These are phyloP conservation scores for Neoconidiobolus thromboides DNA, from an alignment of 371 early-diverging fungal genomes.

Conservation along the genomic window DNA sequence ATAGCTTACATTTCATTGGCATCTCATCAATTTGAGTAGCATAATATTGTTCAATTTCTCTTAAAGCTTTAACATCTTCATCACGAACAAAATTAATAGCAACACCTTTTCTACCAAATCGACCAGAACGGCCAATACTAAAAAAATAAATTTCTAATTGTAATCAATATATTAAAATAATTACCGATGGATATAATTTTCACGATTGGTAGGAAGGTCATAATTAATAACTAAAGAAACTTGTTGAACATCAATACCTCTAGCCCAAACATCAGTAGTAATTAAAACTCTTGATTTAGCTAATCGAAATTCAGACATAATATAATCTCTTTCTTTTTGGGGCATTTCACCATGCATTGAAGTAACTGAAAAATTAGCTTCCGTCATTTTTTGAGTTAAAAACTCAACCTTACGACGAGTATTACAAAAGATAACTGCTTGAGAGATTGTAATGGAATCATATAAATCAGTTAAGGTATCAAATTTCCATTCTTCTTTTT, in stretches of 20 bases:
- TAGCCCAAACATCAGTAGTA: constrained; percentile 88
- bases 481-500: constrained; percentile 90
- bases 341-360: constrained; percentile 98
- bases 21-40: constrained; percentile 92
- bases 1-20: constrained; percentile 50
- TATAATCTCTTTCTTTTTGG: constrained; percentile 75
- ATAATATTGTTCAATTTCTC: constrained; percentile 84
- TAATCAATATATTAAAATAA: neutral
- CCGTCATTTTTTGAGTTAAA: constrained; percentile 87
- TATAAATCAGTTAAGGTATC: constrained; percentile 94
- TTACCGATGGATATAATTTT: constrained; percentile 82
- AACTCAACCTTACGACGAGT: constrained; percentile 96
- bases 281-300: constrained; percentile 78
- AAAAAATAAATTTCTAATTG: constrained; percentile 10
- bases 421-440: constrained; percentile 99
- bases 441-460: constrained; percentile 88
- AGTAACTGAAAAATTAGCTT: constrained; percentile 88
- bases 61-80: constrained; percentile 69
- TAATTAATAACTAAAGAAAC: constrained; percentile 92
- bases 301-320: constrained; percentile 83
- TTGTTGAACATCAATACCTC: constrained; percentile 97
- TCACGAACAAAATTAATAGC: constrained; percentile 93
- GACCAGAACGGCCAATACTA: constrained; percentile 90
- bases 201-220: constrained; percentile 86
- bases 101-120: constrained; percentile 96